Base-by-base conservation (phyloP, 495 filamentous ascomycete genomes). In the Penicillium dipodomyicola region DNA sequence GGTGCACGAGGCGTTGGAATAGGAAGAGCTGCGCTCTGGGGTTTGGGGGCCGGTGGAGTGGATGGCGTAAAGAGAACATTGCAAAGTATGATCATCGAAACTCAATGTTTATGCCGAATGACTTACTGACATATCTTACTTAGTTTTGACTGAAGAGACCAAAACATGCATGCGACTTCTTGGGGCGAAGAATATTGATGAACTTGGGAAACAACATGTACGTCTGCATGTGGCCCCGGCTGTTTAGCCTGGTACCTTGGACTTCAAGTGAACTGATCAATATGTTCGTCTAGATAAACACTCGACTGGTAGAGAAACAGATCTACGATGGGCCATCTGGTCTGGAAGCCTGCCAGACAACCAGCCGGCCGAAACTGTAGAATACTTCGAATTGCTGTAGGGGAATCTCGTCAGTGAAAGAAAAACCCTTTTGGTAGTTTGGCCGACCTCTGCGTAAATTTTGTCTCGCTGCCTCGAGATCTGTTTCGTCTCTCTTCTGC, bases 1-100 rank as follows among this genome's bases (percentile, higher is more conserved):
- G 92, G 92, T 6, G 92, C 92, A 0, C 88, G 77, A 61, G 92
- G 85, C 12, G 91, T 96, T 0, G 92, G 92, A 4, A 81, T 96
- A 43, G 92, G 92, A 15, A 77, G 92, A 56, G 81, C 89, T 45
- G 85, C 88, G 29, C 72, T 96, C 49, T 96, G 84, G 72, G 92
- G 89, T 1, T 68, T 95, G 12, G 88, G 86, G 5, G 91, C 90
- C 49, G 92, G 90, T 48, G 92, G 92, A 14, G 79, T 82, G 58
- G 82, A 82, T 59, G 92, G 92, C 45, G 92, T 97, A 2, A 87
- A 89, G 62, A 79, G 90, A 65, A 87, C 87, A 19, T 75, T 96
- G 49, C 84, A 94, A 72, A 94, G 88, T 91, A 75, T 75, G 86
- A 33, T 11, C 33, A 12, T 4, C 10, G 14, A 27, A 23, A 2